Evolutionary conservation across 441 rosid genomes (phyloP).

Genomic region (Populus hybrid): DNA sequence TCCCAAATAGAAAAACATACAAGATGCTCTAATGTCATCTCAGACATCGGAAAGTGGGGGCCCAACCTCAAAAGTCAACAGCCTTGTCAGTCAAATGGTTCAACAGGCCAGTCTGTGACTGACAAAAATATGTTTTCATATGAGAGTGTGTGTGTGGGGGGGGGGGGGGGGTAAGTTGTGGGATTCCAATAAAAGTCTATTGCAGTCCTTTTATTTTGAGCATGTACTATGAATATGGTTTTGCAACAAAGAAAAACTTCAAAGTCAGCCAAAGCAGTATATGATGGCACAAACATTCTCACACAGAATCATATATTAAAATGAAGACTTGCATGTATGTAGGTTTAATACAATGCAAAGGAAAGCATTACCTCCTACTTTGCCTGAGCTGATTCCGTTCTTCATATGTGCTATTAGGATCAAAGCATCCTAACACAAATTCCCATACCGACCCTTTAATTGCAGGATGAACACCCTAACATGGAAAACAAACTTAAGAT

Average conservation of each 20-base stretch:
- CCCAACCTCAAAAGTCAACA: not conserved
- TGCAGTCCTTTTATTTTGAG: not conserved
- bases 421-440: constrained; percentile 87
- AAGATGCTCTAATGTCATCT: not conserved
- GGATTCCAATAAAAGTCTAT: not conserved
- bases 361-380: constrained; percentile 52
- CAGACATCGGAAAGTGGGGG: not conserved
- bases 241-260: not conserved
- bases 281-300: not conserved
- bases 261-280: not conserved
- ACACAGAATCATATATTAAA: not conserved
- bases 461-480: constrained; percentile 89
- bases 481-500: constrained; percentile 24
- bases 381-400: constrained; percentile 65
- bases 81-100: not conserved
- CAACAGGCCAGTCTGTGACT: not conserved
- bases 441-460: constrained; percentile 92
- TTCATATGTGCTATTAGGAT: constrained; percentile 80
- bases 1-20: not conserved
- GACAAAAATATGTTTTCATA: not conserved
- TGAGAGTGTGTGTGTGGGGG: not conserved
- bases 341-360: not conserved
- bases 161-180: too few species aligned
- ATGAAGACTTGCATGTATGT: not conserved
- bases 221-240: not conserved